These are phyloP conservation scores for Colletotrichum agaves DNA, from an alignment of 2,329 filamentous ascomycete genomes.

Conservation along the genomic window DNA sequence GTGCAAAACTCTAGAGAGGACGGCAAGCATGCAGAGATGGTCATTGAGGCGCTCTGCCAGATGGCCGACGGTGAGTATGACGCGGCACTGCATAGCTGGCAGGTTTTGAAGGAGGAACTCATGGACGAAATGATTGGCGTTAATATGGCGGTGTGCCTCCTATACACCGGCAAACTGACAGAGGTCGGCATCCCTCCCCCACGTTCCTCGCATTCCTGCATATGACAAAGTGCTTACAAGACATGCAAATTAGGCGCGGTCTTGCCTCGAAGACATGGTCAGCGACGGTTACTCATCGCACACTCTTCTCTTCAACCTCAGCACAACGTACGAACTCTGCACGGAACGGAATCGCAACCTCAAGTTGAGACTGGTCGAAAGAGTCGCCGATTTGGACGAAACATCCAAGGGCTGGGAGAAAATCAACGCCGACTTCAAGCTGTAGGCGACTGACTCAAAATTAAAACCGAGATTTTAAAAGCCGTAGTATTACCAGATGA, in stretches of 20 bases:
- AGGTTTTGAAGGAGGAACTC: slow-evolving; percentile 52
- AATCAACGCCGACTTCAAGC: slow-evolving; percentile 79
- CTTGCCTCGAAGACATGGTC: slow-evolving; percentile 74
- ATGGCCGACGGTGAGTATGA: slow-evolving; percentile 83
- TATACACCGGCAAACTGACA: slow-evolving; percentile 82
- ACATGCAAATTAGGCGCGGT: slow-evolving; percentile 62
- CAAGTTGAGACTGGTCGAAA: slow-evolving; percentile 78
- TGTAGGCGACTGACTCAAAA: slow-evolving; percentile 56
- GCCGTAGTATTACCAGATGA: too few species aligned
- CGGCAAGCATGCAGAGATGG: slow-evolving; percentile 52
- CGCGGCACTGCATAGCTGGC: slow-evolving; percentile 72
- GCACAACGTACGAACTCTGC: slow-evolving; percentile 91
- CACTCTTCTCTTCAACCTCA: slow-evolving; percentile 87
- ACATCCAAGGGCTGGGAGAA: slow-evolving; percentile 75
- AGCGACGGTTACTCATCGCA: slow-evolving; percentile 74
- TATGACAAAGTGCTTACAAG: slow-evolving; percentile 40
- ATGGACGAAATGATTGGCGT: slow-evolving; percentile 78
- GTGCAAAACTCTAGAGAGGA: slow-evolving; percentile 49
- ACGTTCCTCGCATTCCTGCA: background rate
- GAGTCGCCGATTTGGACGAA: slow-evolving; percentile 69
- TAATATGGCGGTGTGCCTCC: slow-evolving; percentile 84
- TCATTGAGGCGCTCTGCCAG: slow-evolving; percentile 75
- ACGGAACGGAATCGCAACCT: slow-evolving; percentile 77
- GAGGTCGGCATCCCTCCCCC: slow-evolving; percentile 61
- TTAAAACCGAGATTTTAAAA: background rate